Conservation (phyloP, 352 stramenopile genomes). For the Globisporangium radiosum region DNA sequence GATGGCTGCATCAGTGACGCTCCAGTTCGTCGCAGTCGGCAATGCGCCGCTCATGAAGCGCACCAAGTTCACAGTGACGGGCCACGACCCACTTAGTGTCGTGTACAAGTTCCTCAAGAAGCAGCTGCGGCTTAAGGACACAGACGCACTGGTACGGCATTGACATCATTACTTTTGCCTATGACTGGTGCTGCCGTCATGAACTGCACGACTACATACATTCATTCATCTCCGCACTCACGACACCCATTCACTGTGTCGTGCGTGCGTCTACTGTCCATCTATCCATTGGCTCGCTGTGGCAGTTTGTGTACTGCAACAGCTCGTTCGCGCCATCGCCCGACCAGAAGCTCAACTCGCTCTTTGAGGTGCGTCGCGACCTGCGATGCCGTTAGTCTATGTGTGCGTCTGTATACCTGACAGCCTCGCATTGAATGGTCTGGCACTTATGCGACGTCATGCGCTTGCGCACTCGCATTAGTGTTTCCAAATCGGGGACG, state of each 20-base stretch:
- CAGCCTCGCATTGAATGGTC: no score
- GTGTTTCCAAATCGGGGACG: conserved; percentile 77
- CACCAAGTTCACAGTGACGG: conserved; percentile 83
- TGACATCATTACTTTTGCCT: no score
- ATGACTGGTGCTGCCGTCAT: background rate
- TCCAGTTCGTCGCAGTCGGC: conserved; percentile 79
- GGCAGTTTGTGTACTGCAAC: conserved; percentile 85
- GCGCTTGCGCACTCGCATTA: conserved; percentile 8
- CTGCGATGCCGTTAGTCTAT: background rate
- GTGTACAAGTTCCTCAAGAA: conserved; percentile 86
- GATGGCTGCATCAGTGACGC: conserved; percentile 41
- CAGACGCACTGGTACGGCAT: conserved; percentile 47
- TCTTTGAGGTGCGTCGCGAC: conserved; percentile 50
- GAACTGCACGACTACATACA: background rate
- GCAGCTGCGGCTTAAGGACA: conserved; percentile 71
- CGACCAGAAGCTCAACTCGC: conserved; percentile 67
- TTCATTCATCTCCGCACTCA: background rate
- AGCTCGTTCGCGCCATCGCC: conserved; percentile 81
- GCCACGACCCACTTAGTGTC: conserved; percentile 65
- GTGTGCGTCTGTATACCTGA: background rate
- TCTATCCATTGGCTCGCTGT: background rate
- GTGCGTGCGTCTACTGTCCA: no score
- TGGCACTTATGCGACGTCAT: background rate
- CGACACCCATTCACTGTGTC: no score
- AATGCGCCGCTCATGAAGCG: conserved; percentile 82